A percentile compares a stretch with the other conserved stretches of the same genome.
These are phyloP conservation scores for Aspergillus fischeri DNA, from an alignment of 2,329 filamentous ascomycete genomes.

Conservation along the genomic window DNA sequence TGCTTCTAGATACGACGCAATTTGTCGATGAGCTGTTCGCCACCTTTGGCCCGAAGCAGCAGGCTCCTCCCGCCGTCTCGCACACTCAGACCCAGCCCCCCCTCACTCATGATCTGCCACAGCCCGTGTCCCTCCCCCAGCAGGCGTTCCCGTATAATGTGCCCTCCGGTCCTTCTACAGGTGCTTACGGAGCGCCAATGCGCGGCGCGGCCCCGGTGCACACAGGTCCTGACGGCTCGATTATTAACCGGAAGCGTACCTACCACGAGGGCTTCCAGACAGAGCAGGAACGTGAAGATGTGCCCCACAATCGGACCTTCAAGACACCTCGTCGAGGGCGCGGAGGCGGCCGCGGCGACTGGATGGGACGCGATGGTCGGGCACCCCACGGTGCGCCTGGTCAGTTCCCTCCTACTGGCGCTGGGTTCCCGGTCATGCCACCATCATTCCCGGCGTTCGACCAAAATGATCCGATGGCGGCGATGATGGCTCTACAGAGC, in stretches of 20 bases:
- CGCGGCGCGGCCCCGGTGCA: conserved; percentile 16
- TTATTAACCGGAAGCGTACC: conserved; percentile 49
- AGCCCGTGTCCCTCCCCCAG: conserved; percentile 15
- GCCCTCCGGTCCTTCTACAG: conserved; percentile 17
- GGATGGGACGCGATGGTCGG: conserved; percentile 29
- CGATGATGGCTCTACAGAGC: conserved; percentile 50
- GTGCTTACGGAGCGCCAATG: conserved; percentile 17
- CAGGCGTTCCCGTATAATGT: conserved; percentile 21
- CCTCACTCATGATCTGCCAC: conserved; percentile 18
- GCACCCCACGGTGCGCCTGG: conserved; percentile 16
- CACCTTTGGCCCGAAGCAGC: conserved; percentile 46
- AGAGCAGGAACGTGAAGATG: conserved; percentile 41
- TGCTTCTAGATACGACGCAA: conserved; percentile 41
- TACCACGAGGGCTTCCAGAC: conserved; percentile 49
- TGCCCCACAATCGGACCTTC: conserved; percentile 44
- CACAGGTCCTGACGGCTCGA: conserved; percentile 17
- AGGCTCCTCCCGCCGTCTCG: conserved; percentile 21
- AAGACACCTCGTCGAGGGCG: conserved; percentile 43
- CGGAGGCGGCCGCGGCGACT: conserved; percentile 43
- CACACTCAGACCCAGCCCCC: conserved; percentile 22
- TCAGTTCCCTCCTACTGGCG: conserved; percentile 26
- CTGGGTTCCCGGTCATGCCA: conserved; percentile 35
- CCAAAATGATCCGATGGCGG: conserved; percentile 52
- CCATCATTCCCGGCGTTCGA: conserved; percentile 51
- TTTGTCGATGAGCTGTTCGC: conserved; percentile 57